Evolutionary conservation across 257 asterid genomes (phyloP).

Genomic region (Ajuga chamaepitys): DNA sequence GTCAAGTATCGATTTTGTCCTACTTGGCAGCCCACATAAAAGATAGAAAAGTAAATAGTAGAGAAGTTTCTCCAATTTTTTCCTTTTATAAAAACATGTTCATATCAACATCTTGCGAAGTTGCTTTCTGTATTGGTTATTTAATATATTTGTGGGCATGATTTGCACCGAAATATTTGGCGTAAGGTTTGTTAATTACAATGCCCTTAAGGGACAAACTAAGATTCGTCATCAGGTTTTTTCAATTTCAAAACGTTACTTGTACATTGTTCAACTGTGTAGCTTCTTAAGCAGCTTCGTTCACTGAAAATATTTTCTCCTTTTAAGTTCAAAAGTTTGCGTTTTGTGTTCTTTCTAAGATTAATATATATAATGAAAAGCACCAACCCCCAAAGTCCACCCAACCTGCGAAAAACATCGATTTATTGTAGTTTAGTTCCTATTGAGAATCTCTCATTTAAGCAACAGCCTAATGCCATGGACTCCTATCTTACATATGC

Average conservation of each 20-base stretch:
- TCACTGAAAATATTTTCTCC: not conserved
- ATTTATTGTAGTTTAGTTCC: not conserved
- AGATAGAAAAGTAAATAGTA: not conserved
- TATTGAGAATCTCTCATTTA: not conserved
- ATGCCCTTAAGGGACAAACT: not conserved
- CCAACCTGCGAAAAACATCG: not conserved
- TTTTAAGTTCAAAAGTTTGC: not conserved
- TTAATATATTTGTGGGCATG: not conserved
- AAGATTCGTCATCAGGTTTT: no score
- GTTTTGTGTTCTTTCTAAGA: not conserved
- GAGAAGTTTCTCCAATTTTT: not conserved
- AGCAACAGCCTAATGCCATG: not conserved
- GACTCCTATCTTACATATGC: not conserved
- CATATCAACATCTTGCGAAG: not conserved
- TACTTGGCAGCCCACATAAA: not conserved
- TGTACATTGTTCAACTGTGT: not conserved
- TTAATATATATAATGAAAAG: not conserved
- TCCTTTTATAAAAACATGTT: not conserved
- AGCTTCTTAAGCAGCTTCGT: not conserved
- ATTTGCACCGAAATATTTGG: not conserved
- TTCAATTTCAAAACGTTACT: not conserved
- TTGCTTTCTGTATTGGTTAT: not conserved
- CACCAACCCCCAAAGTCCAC: constrained; percentile 6
- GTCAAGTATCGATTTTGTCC: not conserved
- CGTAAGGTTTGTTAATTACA: not conserved